Conservation (phyloP, 2,329 filamentous ascomycete genomes). For the Hypomyces rosellus region DNA sequence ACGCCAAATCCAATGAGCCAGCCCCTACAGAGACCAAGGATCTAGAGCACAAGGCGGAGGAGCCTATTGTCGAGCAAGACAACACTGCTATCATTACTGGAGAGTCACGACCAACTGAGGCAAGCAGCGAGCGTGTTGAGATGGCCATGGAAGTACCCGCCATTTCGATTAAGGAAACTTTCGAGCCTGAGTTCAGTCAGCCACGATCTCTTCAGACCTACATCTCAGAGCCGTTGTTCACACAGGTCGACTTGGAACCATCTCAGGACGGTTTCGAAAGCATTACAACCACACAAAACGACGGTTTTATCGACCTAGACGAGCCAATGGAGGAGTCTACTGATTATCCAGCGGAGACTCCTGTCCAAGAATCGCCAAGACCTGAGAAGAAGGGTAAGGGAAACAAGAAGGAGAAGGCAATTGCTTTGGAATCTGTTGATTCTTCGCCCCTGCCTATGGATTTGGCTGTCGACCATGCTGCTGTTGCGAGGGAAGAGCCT, state of each 20-base stretch:
- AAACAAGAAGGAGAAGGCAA: constrained; percentile 26
- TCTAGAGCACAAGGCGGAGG: neutral
- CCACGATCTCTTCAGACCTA: constrained; percentile 15
- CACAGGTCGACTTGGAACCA: constrained; percentile 23
- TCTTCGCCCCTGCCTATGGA: too few species aligned
- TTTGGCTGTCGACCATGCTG: too few species aligned
- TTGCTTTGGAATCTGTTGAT: neutral
- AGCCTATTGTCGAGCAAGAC: neutral
- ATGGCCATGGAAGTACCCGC: neutral
- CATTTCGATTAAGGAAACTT: neutral
- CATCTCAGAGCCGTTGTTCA: constrained; percentile 27
- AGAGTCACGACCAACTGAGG: neutral
- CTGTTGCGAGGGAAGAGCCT: neutral
- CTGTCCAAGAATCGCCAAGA: too few species aligned
- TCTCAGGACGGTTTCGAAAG: constrained; percentile 19
- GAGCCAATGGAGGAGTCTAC: too few species aligned
- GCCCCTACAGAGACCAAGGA: neutral
- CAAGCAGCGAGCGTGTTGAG: neutral
- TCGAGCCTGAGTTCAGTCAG: neutral
- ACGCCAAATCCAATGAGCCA: neutral
- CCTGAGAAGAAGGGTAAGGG: constrained; percentile 26
- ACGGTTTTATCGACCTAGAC: constrained; percentile 3
- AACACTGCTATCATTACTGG: neutral
- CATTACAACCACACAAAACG: constrained; percentile 19
- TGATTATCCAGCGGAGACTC: too few species aligned